These are phyloP conservation scores for Nadsonia starkeyi-henricii DNA, from an alignment of 1,139 yeast genomes.

Conservation along the genomic window DNA sequence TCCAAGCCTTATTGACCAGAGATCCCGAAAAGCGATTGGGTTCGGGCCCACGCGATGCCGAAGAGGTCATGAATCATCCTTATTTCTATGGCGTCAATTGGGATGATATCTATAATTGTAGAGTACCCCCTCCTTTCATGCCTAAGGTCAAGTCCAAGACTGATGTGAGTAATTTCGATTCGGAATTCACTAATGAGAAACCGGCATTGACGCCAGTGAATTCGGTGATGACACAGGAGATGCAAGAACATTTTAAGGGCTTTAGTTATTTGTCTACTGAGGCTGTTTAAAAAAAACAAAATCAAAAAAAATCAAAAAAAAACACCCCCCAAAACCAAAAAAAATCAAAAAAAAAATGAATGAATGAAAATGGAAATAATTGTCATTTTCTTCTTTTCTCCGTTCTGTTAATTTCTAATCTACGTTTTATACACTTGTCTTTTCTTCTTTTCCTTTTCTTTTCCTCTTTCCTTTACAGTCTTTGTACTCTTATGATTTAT, in stretches of 20 bases:
- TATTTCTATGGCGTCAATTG: conserved; percentile 83
- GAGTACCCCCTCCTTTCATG: conserved; percentile 50
- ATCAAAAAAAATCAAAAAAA: too few species aligned
- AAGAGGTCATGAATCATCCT: conserved; percentile 89
- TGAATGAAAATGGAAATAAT: too few species aligned
- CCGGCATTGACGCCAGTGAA: conserved; percentile 93
- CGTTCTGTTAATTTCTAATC: too few species aligned
- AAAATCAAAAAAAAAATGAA: too few species aligned
- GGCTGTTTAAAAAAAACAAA: conserved; percentile 15
- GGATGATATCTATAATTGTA: conserved; percentile 64
- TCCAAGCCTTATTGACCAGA: conserved; percentile 80
- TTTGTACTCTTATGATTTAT: too few species aligned
- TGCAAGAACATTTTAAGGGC: conserved; percentile 96
- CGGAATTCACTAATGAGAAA: conserved; percentile 87
- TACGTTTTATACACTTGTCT: too few species aligned
- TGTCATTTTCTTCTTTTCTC: too few species aligned
- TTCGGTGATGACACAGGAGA: conserved; percentile 67
- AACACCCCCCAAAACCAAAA: too few species aligned
- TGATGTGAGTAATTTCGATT: conserved; percentile 86
- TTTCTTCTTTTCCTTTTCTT: too few species aligned
- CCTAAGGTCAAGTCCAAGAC: conserved; percentile 81
- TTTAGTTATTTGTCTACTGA: conserved; percentile 80
- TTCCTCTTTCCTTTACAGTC: too few species aligned
- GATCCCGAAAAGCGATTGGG: conserved; percentile 81
- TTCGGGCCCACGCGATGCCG: conserved; percentile 74